Evolutionary conservation across 2,329 filamentous ascomycete species (phyloP), one percentile per base, ranked within the genome.

Genomic region (Huntiella moniliformis): DNA sequence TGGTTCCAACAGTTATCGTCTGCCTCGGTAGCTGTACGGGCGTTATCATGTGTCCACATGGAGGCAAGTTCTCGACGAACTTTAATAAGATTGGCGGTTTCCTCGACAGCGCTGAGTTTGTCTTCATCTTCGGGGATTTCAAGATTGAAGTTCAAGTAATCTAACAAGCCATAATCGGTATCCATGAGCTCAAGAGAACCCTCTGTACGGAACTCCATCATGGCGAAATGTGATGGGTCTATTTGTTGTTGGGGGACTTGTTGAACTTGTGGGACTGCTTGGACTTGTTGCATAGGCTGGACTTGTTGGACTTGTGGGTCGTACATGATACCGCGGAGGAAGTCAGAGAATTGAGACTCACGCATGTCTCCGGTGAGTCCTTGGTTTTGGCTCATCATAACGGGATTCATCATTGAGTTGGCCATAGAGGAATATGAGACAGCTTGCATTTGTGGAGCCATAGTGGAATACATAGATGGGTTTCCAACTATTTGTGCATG

Each of bases 201-300:
- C 48, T 72, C 62, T 44, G 67, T 63, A 50, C 66, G 70, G 51
- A 71, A 71, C 51, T 71, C 63, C 5, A 72, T 55, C 3, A 71
- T 61, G 13, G 60, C 61, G 11, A 67, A 57, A 0, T 62, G 64
- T 46, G 66, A 65, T 3, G 57, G 53, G 46, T 64, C 63, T n/a
- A 55, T 56, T 3, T 60, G 48, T 44, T 58, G 61, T n/a, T 35
- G 36, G 32, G 22, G 56, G 51, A 28, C 22, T 28, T 28, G 22
- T 28, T 28, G 22, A 28, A 28, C 22, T 10, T 28, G 22, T 3
- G 22, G 22, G 7, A 28, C 22, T 28, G 22, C 6, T 8, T 28
- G 22, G 7, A 28, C 22, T 10, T 28, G 22, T 28, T 28, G 22
- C 22, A 28, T 28, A 28, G 22, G 22, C 22, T 28, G 22, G 7